These are phyloP conservation scores for Cladochytrium replicatum DNA, from an alignment of 192 early-diverging fungal species.

Conservation along the genomic window DNA sequence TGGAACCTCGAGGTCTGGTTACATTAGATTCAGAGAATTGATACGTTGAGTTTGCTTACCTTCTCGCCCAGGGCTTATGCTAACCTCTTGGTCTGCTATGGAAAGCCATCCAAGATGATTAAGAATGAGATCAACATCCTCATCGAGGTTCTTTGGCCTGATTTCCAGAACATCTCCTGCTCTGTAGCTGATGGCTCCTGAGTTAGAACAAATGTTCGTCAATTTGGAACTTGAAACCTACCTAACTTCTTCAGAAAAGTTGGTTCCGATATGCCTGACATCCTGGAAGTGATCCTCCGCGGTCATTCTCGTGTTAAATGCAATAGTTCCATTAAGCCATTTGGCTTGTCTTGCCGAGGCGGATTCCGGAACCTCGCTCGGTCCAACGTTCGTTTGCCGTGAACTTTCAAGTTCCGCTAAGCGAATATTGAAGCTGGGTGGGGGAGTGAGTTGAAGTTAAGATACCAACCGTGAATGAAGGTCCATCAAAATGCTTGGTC, in stretches of 20 bases:
- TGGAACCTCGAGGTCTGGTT: conserved; percentile 38
- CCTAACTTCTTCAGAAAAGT: conserved; percentile 9
- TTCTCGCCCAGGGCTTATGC: conserved; percentile 35
- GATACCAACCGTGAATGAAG: too few relatives aligned
- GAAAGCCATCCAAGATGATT: conserved; percentile 58
- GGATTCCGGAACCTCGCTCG: not conserved
- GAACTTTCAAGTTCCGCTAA: too few relatives aligned
- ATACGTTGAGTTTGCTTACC: conserved; percentile 19
- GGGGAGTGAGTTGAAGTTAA: too few relatives aligned
- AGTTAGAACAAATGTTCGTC: not conserved
- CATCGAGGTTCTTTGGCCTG: conserved; percentile 56
- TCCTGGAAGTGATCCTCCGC: conserved; percentile 79
- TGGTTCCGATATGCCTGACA: conserved; percentile 73
- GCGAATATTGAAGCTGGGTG: too few relatives aligned
- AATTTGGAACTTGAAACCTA: not conserved
- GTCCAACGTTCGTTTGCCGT: too few relatives aligned
- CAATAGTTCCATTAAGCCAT: not conserved
- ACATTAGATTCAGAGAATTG: not conserved
- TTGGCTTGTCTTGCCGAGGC: not conserved
- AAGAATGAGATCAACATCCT: conserved; percentile 63
- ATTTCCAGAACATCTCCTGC: conserved; percentile 79
- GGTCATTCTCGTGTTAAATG: conserved; percentile 59
- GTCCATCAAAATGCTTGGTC: too few relatives aligned
- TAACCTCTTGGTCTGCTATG: conserved; percentile 51
- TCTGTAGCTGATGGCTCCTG: conserved; percentile 33